Conservation (phyloP, 2,329 filamentous ascomycete species). For the Dryadomyces quercus-mongolicae region DNA sequence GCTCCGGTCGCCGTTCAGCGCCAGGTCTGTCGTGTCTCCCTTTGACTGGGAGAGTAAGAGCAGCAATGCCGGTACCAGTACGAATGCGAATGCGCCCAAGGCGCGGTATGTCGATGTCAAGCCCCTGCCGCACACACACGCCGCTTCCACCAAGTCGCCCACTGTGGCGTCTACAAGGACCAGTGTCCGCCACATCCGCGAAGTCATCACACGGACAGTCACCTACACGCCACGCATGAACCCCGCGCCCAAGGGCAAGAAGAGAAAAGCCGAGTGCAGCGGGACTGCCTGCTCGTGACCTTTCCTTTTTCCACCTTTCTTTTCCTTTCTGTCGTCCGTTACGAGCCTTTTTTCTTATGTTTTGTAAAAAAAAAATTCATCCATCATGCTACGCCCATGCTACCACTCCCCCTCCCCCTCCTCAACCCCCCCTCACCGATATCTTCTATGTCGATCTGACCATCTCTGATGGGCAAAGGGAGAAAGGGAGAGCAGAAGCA, state of each 20-base stretch:
- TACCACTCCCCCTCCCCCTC: no score
- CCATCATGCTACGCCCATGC: neutral
- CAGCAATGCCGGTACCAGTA: no score
- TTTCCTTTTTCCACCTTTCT: neutral
- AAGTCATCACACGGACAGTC: conserved; percentile 89
- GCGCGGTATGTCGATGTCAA: conserved; percentile 48
- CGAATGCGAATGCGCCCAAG: conserved; percentile 43
- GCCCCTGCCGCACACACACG: conserved; percentile 16
- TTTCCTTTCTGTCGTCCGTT: neutral
- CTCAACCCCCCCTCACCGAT: neutral
- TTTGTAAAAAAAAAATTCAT: neutral
- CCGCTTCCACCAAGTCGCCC: conserved; percentile 11
- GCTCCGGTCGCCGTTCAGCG: conserved; percentile 64
- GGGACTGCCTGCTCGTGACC: conserved; percentile 3
- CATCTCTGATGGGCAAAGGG: neutral
- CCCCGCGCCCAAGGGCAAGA: conserved; percentile 84
- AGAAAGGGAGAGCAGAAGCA: neutral
- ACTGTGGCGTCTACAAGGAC: conserved; percentile 26
- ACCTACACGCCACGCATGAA: conserved; percentile 82
- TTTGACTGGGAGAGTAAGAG: conserved; percentile 56
- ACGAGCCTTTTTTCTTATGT: neutral
- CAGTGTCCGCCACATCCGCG: conserved; percentile 60
- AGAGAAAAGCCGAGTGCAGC: conserved; percentile 53
- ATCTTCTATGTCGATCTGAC: no score
- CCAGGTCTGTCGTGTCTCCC: conserved; percentile 51